phyloP scores from a whole-genome alignment of 202 grass and related monocot genomes.

The Zoysia matrella region DNA sequence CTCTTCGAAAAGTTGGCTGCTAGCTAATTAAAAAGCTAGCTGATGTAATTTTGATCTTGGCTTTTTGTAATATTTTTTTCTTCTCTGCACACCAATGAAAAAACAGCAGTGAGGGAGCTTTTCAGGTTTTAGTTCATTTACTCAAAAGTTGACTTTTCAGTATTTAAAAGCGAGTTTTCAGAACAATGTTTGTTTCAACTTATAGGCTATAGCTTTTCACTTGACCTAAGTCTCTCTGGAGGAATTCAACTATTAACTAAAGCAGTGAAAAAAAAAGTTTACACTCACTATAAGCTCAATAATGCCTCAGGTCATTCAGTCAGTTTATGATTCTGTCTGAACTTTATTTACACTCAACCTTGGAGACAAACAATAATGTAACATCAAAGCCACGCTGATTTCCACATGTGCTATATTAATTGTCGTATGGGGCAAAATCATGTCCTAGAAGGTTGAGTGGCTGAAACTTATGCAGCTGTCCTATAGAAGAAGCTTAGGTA shows the following conservation, averaged over 20 bases:
- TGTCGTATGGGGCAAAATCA: slow-evolving; percentile 7
- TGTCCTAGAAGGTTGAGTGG: neutral
- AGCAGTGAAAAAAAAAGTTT: no score
- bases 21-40: no score
- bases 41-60: no score
- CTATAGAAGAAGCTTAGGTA: slow-evolving; percentile 48
- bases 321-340: slow-evolving; percentile 1
- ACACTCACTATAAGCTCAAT: neutral
- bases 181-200: no score
- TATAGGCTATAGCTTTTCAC: no score
- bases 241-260: neutral
- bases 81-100: no score
- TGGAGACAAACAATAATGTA: neutral
- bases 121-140: no score
- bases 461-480: slow-evolving; percentile 17
- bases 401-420: neutral
- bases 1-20: no score
- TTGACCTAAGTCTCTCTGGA: neutral
- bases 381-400: slow-evolving; percentile 16
- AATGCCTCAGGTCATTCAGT: slow-evolving; percentile 11
- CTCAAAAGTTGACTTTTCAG: no score
- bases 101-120: no score
- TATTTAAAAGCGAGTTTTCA: no score
- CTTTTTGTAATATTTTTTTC: no score
- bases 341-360: slow-evolving; percentile 54